A percentile compares a stretch with the other conserved stretches of the same genome.
phyloP scores from a whole-genome alignment of 306 rosid species.

The Trichosanthes cucumerina region DNA sequence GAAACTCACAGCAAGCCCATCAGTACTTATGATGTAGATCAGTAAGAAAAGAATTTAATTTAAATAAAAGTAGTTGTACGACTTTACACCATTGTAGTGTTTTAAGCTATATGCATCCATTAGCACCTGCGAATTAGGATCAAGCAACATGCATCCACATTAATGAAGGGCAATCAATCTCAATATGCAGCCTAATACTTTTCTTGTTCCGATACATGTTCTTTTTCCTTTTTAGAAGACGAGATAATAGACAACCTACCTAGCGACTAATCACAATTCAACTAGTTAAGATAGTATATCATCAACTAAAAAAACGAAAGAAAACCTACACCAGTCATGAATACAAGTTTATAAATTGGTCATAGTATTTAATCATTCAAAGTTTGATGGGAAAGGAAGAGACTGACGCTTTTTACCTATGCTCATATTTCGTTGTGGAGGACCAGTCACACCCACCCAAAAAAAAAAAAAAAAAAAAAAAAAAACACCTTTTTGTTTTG shows the following conservation, averaged over 20 bases:
- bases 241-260: not conserved
- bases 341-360: not conserved
- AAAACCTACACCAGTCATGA: not conserved
- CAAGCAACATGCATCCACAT: not conserved
- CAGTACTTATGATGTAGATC: not conserved
- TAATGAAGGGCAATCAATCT: not conserved
- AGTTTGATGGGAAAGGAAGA: not conserved
- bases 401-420: not conserved
- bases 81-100: not conserved
- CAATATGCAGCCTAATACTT: not conserved
- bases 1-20: not conserved
- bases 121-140: not conserved
- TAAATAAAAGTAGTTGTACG: not conserved
- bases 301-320: not conserved
- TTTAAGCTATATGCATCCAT: not conserved
- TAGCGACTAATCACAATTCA: not conserved
- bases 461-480: too few relatives aligned
- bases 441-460: not conserved
- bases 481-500: not conserved
- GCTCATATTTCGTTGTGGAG: not conserved
- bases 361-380: not conserved
- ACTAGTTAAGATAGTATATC: not conserved
- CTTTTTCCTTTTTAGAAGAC: not conserved
- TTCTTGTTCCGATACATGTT: not conserved
- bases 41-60: not conserved